Conservation (phyloP, 768 basidiomycete genomes). For the Agaricus blazei region DNA sequence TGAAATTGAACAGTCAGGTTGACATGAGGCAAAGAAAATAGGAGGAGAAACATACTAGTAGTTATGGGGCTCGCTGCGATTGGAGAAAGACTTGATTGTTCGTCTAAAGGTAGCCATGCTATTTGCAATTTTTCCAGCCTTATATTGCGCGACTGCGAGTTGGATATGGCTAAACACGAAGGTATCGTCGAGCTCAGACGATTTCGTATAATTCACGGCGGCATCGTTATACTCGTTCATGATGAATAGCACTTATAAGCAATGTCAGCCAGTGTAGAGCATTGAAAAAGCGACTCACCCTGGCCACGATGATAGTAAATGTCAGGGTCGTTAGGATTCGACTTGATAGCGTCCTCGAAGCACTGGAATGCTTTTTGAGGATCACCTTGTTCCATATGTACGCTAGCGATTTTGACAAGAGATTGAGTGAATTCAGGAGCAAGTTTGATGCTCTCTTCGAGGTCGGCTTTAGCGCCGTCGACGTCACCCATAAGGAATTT, state of each 20-base stretch:
- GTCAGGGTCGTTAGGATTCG: constrained; percentile 84
- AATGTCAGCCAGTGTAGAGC: not conserved
- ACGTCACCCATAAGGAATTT: constrained; percentile 93
- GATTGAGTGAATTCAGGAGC: constrained; percentile 74
- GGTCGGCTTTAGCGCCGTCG: constrained; percentile 74
- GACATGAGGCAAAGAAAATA: not conserved
- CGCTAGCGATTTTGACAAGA: constrained; percentile 94
- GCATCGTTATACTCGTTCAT: constrained; percentile 86
- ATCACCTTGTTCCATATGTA: constrained; percentile 93
- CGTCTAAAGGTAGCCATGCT: constrained; percentile 89
- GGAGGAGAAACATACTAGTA: constrained; percentile 68
- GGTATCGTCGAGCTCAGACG: constrained; percentile 75
- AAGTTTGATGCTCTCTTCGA: constrained; percentile 70
- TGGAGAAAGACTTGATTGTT: constrained; percentile 81
- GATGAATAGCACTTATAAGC: constrained; percentile 77
- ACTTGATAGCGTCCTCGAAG: constrained; percentile 84
- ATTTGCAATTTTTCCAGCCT: constrained; percentile 68
- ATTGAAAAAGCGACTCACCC: constrained; percentile 38
- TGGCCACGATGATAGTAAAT: constrained; percentile 99
- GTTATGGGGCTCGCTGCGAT: constrained; percentile 85
- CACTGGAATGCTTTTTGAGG: constrained; percentile 79
- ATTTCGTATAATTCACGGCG: constrained; percentile 86
- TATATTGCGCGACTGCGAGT: constrained; percentile 96
- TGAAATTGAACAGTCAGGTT: constrained; percentile 23
- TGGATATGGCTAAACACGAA: constrained; percentile 99